phyloP scores from a whole-genome alignment of 2,329 filamentous ascomycete genomes.

The Westerdykella sp. region DNA sequence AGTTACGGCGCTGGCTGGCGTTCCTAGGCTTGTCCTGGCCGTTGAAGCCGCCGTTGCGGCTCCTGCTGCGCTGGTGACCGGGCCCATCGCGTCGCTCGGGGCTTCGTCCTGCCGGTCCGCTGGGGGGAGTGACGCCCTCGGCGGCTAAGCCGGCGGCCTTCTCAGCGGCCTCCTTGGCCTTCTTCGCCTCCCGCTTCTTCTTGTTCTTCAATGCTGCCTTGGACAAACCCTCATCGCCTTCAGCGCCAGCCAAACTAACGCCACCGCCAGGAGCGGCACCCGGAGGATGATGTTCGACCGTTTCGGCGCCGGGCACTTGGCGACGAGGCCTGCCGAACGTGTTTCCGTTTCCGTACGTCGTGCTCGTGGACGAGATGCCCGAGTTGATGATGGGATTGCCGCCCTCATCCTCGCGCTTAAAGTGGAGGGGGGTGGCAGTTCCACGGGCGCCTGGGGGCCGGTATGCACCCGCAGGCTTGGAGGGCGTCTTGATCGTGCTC shows the following conservation, averaged over 20 bases:
- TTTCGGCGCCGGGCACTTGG: slow-evolving; percentile 80
- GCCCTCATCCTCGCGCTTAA: slow-evolving; percentile 96
- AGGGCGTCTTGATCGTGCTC: slow-evolving; percentile 83
- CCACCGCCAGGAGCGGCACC: slow-evolving; percentile 62
- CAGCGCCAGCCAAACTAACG: slow-evolving; percentile 59
- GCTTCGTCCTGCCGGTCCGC: slow-evolving; percentile 46
- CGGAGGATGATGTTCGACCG: slow-evolving; percentile 57
- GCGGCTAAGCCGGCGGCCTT: slow-evolving; percentile 30
- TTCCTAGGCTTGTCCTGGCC: slow-evolving; percentile 22
- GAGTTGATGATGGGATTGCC: slow-evolving; percentile 83
- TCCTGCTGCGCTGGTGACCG: slow-evolving; percentile 50
- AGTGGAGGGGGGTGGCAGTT: slow-evolving; percentile 79
- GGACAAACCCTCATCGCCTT: slow-evolving; percentile 68
- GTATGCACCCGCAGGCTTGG: slow-evolving; percentile 95
- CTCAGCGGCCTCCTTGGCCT: slow-evolving; percentile 71
- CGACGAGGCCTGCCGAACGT: slow-evolving; percentile 67
- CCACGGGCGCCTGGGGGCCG: slow-evolving; percentile 90
- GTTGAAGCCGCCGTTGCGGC: slow-evolving; percentile 27
- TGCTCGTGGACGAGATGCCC: slow-evolving; percentile 57
- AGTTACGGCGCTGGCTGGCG: slow-evolving; percentile 27
- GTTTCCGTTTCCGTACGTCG: slow-evolving; percentile 58
- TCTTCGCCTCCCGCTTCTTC: slow-evolving; percentile 95
- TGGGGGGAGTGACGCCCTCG: slow-evolving; percentile 23
- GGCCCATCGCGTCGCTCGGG: slow-evolving; percentile 57
- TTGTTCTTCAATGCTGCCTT: slow-evolving; percentile 93